Base-by-base conservation (phyloP, 805 yeast genomes). In the Yarrowia alimentaria region DNA sequence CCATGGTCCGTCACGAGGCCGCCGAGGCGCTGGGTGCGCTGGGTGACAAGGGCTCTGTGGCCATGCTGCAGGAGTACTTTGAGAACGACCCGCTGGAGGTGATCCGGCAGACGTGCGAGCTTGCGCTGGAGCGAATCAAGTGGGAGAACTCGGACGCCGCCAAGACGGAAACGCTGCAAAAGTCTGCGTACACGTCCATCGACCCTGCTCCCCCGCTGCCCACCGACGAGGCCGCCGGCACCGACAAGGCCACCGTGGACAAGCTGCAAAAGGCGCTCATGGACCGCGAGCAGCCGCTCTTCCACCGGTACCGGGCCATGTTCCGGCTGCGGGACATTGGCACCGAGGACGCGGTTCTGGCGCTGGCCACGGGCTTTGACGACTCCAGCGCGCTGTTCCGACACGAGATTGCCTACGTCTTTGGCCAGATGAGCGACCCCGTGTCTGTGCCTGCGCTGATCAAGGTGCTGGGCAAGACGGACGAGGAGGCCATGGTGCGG, bases 181-280 rank as follows among this genome's bases (percentile, higher is more conserved):
- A 77, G 61, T 85, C 94, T 14, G 77, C 85, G 29, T 91, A 85
- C 70, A 76, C 84, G 22, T 85, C 95, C 33, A 85, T 93, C 56
- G 99, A 93, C 64, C 99, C 99, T 37, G 99, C 99, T 18, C 99
- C 99, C 51, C 98, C 99, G 7, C 70, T 93, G 66, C 82, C 96
- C n/a, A 63, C 80, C 37, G 29, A 30, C 22, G 18, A 43, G 29
- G 50, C 50, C 9, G 76, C 74, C 47, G 71, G 72, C 38, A 72
- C 74, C 13, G 78, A 78, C 59, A 77, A 81, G 61, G 37, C 35
- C 16, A 43, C 50, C 17, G 74, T 91, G 38, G 80, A 74, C 14
- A 80, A 81, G 62, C 75, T 93, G 60, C 78, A 81, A 62, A 61
- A 62, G 24, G 75, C 85, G 53, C 75, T 93, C 62, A 88, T 86